Percentiles rank a stretch among this genome's conserved stretches.
Evolutionary conservation across 2,329 filamentous ascomycete species (phyloP).

Genomic region (Trichoderma sp.): DNA sequence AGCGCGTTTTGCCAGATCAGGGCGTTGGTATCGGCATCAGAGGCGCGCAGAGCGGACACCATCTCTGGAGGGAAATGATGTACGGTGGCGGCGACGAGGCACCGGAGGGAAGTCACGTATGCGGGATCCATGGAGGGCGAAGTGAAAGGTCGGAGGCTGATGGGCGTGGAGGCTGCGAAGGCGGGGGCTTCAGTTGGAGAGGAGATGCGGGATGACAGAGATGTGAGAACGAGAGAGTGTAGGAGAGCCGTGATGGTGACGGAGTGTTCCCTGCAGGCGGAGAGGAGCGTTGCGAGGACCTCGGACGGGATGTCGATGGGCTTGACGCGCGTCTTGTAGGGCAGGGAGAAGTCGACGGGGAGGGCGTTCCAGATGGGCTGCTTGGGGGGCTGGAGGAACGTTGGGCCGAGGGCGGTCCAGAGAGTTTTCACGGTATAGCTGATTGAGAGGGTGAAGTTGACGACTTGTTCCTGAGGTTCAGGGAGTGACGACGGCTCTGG

Average conservation of each 20-base stretch:
- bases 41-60: conserved; percentile 29
- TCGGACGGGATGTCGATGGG: conserved; percentile 37
- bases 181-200: conserved; percentile 32
- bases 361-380: conserved; percentile 40
- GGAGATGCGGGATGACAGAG: conserved; percentile 38
- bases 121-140: conserved; percentile 28
- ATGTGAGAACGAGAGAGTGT: conserved; percentile 44
- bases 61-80: conserved; percentile 31
- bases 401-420: conserved; percentile 41
- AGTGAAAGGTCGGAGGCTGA: conserved; percentile 44
- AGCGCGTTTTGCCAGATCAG: conserved; percentile 45
- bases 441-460: conserved; percentile 41
- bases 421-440: conserved; percentile 41
- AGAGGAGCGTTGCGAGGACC: conserved; percentile 35
- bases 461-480: conserved; percentile 40
- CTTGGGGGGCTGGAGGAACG: conserved; percentile 34
- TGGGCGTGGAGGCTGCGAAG: conserved; percentile 43
- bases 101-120: conserved; percentile 36
- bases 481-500: conserved; percentile 33
- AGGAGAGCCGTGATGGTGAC: conserved; percentile 50
- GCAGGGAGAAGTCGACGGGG: conserved; percentile 35
- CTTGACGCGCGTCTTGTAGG: conserved; percentile 37
- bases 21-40: conserved; percentile 24
- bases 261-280: conserved; percentile 40
- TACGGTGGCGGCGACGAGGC: conserved; percentile 39